A percentile compares a stretch with the other conserved stretches of the same genome.
These are phyloP conservation scores for Hymenoscyphus repandus DNA, from an alignment of 2,329 filamentous ascomycete species.

Conservation along the genomic window DNA sequence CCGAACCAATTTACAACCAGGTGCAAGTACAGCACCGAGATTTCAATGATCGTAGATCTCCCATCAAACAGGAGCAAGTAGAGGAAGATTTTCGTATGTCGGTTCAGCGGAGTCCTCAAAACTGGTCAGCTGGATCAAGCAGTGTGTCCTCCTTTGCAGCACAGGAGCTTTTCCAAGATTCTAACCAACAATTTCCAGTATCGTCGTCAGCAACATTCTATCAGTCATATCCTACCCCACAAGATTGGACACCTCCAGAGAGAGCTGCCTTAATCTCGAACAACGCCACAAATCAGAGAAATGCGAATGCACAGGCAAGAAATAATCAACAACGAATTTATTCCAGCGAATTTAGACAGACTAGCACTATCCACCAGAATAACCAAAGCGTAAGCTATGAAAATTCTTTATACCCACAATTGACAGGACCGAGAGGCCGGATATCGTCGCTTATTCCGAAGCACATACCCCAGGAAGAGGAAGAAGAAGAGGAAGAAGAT, in stretches of 20 bases:
- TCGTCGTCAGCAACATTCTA: conserved; percentile 11
- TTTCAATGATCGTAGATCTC: neutral
- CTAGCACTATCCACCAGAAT: too few relatives aligned
- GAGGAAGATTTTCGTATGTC: conserved; percentile 1
- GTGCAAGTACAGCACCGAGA: neutral
- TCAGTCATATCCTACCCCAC: conserved; percentile 2
- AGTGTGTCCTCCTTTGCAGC: conserved; percentile 10
- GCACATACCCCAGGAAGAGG: neutral
- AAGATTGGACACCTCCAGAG: conserved; percentile 4
- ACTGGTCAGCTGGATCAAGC: conserved; percentile 15
- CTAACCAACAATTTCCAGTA: conserved; percentile 13
- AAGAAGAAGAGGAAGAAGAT: conserved; percentile 27
- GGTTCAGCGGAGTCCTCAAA: conserved; percentile 7
- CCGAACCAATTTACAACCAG: conserved; percentile 9
- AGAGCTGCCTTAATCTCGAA: neutral
- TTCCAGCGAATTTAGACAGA: too few relatives aligned
- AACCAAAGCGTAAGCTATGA: too few relatives aligned
- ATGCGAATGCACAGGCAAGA: neutral
- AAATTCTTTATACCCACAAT: too few relatives aligned
- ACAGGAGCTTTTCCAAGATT: conserved; percentile 10
- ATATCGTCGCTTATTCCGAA: too few relatives aligned
- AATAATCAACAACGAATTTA: too few relatives aligned
- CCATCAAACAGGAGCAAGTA: conserved; percentile 13
- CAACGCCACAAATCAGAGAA: neutral
- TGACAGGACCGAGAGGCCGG: too few relatives aligned